These are phyloP conservation scores for Sarocladiaceae sp. DNA, from an alignment of 2,329 filamentous ascomycete species.

Conservation along the genomic window DNA sequence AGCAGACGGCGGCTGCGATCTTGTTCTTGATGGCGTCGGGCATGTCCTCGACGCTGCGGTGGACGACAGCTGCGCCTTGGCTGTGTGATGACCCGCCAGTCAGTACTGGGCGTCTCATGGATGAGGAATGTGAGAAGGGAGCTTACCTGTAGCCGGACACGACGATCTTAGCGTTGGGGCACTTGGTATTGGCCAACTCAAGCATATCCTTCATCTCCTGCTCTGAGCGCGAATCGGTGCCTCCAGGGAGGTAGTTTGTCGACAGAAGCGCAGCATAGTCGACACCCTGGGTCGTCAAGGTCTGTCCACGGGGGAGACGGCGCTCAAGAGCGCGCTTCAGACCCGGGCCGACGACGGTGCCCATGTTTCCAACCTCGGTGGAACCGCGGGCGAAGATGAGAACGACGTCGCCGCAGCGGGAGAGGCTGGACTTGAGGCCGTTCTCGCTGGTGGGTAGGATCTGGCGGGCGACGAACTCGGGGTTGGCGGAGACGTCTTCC, in stretches of 20 bases:
- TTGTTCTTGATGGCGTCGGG: constrained; percentile 17
- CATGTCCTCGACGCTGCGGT: constrained; percentile 21
- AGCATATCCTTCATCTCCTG: constrained; percentile 28
- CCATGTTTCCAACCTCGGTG: constrained; percentile 19
- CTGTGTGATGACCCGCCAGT: constrained; percentile 17
- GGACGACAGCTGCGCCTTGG: constrained; percentile 24
- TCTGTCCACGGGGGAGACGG: constrained; percentile 13
- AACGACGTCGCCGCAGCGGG: constrained; percentile 16
- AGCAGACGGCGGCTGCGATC: constrained; percentile 19
- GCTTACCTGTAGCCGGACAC: constrained; percentile 28
- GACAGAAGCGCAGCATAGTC: constrained; percentile 28
- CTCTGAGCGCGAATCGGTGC: constrained; percentile 25
- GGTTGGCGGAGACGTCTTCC: constrained; percentile 3
- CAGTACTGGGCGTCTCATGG: not conserved
- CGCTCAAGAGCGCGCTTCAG: constrained; percentile 14
- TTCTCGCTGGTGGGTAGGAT: constrained; percentile 9
- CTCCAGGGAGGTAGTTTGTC: constrained; percentile 26
- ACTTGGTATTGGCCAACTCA: constrained; percentile 27
- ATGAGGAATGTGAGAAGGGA: not conserved
- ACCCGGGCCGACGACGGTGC: constrained; percentile 16
- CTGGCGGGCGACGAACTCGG: constrained; percentile 8
- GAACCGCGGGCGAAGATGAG: constrained; percentile 19
- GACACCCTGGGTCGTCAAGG: constrained; percentile 19
- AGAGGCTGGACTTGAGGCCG: constrained; percentile 11
- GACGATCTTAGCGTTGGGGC: constrained; percentile 28